Evolutionary conservation across 176 grass and related monocot genomes (phyloP).

Genomic region (Oropetium thomaeum): DNA sequence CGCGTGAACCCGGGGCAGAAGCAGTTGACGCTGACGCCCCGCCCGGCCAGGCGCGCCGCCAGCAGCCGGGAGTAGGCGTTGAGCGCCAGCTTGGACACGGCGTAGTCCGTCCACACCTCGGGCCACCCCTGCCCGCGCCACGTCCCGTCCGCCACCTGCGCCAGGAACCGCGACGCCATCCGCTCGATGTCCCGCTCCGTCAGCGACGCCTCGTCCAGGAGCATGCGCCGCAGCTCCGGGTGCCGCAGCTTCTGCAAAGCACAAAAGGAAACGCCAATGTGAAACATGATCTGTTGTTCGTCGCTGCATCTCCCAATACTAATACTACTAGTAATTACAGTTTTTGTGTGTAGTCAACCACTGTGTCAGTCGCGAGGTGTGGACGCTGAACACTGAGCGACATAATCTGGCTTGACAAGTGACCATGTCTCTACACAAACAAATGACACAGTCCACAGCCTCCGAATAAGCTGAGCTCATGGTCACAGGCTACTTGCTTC

Average conservation of each 20-base stretch:
- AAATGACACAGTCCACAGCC: not conserved
- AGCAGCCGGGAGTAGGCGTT: conserved; percentile 80
- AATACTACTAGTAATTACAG: too few relatives aligned
- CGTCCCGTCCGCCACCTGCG: conserved; percentile 61
- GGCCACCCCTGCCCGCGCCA: conserved; percentile 77
- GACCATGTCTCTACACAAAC: not conserved
- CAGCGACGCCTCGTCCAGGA: conserved; percentile 64
- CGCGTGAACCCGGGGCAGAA: conserved; percentile 95
- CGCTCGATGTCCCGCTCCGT: conserved; percentile 48
- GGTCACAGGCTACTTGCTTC: not conserved
- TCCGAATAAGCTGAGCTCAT: not conserved
- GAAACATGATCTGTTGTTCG: too few relatives aligned
- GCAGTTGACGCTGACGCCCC: conserved; percentile 82
- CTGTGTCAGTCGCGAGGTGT: not conserved
- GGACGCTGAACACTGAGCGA: not conserved
- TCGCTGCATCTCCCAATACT: too few relatives aligned
- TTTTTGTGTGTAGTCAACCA: not conserved
- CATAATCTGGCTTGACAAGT: not conserved
- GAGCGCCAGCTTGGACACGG: conserved; percentile 91
- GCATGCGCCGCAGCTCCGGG: conserved; percentile 30
- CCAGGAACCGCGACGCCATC: conserved; percentile 72
- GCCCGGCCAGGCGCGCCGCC: conserved; percentile 46
- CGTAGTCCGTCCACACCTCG: conserved; percentile 90
- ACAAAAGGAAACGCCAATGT: not conserved
- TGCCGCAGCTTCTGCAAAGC: conserved; percentile 65